Evolutionary conservation across 768 basidiomycete genomes (phyloP), one percentile per base, ranked within the genome.

Genomic region (Suillus subluteus): DNA sequence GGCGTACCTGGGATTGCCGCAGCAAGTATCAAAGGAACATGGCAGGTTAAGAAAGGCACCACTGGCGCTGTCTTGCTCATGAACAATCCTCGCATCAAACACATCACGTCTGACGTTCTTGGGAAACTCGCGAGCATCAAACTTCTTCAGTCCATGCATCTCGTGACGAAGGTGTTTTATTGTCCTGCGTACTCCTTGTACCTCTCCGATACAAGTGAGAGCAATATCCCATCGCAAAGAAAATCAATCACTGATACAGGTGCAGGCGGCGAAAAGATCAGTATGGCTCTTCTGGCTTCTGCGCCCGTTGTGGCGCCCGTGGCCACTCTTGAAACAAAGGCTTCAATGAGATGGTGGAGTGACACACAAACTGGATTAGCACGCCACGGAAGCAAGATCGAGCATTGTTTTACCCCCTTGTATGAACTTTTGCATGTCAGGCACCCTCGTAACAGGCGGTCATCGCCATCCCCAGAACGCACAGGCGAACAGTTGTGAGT

Each of bases 1-100:
- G 40, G 26, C 9, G 9, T 61, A 5, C 58, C 69, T 3, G 74
- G 69, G 16, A 43, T 74, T 21, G 71, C 64, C 4, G 64, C 71
- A 6, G 74, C 74, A 13, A 69, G 72, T 44, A 67, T 75, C 50
- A 74, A 74, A 65, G 73, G 73, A 37, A 44, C 62, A 37, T 75
- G 74, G 74, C 62, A 69, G 65, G 71, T 75, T 56, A 66, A 66
- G 43, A 44, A 38, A 26, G 54, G 55, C 32, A 68, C 54, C 40
- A 69, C 69, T 8, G 74, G 74, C 16, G 73, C 73, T 32, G 50
- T 75, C 35, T 46, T 75, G 32, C 67, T 73, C 54, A 73, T 75
- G 72, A 56, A 66, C 8, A 44, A 38, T 21, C 73, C 74, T 23
- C 72, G 69, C 32, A 40, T 59, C 9, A 26, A 26, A 26, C 38